These are phyloP conservation scores for Xylaria sp. DNA, from an alignment of 2,329 filamentous ascomycete species.

Conservation along the genomic window DNA sequence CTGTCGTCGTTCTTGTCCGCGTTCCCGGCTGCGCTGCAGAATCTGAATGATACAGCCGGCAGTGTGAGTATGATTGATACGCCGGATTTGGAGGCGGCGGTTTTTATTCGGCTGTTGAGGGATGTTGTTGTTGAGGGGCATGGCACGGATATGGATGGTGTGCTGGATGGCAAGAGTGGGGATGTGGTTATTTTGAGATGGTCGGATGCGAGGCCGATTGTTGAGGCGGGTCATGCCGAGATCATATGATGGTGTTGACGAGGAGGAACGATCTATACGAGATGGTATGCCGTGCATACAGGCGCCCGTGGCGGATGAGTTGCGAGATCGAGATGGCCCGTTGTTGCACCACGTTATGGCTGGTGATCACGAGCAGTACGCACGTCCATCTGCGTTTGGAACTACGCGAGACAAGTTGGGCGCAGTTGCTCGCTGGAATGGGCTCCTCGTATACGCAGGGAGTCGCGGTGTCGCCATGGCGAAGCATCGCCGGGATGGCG, in stretches of 20 bases:
- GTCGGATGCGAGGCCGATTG: slow-evolving; percentile 64
- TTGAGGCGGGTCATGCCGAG: slow-evolving; percentile 52
- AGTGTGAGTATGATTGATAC: slow-evolving; percentile 89
- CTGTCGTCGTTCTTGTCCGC: slow-evolving; percentile 74
- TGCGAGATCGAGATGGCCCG: not conserved
- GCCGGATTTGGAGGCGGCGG: slow-evolving; percentile 75
- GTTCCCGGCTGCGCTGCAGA: slow-evolving; percentile 73
- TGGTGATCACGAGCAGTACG: not conserved
- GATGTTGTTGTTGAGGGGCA: slow-evolving; percentile 54
- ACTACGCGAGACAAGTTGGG: not conserved
- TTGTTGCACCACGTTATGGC: not conserved
- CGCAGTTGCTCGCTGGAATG: not conserved
- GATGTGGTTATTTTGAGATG: slow-evolving; percentile 66
- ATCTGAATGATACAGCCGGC: slow-evolving; percentile 84
- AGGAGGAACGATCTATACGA: too few species aligned
- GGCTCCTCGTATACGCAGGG: not conserved
- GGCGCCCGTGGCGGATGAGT: not conserved
- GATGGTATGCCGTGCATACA: too few species aligned
- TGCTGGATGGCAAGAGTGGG: slow-evolving; percentile 53
- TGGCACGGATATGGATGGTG: slow-evolving; percentile 59
- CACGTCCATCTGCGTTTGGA: not conserved
- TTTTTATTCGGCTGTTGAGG: slow-evolving; percentile 71
- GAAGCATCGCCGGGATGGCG: not conserved
- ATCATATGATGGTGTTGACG: slow-evolving; percentile 43
- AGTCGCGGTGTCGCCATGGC: not conserved